These are phyloP conservation scores for Mycosphaerella sp. DNA, from an alignment of 2,329 filamentous ascomycete genomes.

Conservation along the genomic window DNA sequence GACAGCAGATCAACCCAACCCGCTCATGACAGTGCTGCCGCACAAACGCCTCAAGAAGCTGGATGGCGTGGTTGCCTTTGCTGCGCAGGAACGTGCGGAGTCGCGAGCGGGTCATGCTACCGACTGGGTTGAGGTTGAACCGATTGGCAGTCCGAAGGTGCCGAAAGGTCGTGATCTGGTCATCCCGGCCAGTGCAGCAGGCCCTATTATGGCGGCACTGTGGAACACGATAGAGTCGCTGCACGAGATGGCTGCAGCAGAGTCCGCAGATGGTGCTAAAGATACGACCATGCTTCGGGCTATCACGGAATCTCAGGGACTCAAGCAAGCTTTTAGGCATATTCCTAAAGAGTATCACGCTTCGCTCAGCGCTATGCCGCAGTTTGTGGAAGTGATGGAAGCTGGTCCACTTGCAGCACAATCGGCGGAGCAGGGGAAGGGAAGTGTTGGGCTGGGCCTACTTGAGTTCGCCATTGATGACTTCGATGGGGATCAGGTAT, in stretches of 20 bases:
- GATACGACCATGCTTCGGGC: conserved; percentile 18
- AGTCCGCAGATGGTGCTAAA: conserved; percentile 14
- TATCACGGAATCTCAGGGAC: conserved; percentile 12
- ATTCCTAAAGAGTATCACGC: conserved; percentile 18
- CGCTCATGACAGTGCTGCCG: conserved; percentile 23
- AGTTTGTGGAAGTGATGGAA: conserved; percentile 26
- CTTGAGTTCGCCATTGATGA: conserved; percentile 27
- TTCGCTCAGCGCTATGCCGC: conserved; percentile 18
- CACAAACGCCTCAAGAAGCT: conserved; percentile 19
- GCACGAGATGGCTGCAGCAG: conserved; percentile 14
- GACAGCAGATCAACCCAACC: conserved; percentile 22
- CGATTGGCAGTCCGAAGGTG: neutral
- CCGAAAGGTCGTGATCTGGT: conserved; percentile 10
- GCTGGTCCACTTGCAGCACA: conserved; percentile 24
- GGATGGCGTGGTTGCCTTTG: conserved; percentile 18
- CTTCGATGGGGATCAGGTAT: conserved; percentile 27
- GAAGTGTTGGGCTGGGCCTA: conserved; percentile 17
- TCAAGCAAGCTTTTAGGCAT: conserved; percentile 13
- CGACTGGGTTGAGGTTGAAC: neutral
- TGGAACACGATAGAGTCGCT: conserved; percentile 21
- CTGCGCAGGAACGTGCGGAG: conserved; percentile 1
- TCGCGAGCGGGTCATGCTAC: neutral
- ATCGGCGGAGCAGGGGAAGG: conserved; percentile 20
- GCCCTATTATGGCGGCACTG: conserved; percentile 13
- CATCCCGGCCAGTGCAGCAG: conserved; percentile 16